phyloP scores from a whole-genome alignment of 192 early-diverging fungal genomes.

The Rhizophlyctis rosea region DNA sequence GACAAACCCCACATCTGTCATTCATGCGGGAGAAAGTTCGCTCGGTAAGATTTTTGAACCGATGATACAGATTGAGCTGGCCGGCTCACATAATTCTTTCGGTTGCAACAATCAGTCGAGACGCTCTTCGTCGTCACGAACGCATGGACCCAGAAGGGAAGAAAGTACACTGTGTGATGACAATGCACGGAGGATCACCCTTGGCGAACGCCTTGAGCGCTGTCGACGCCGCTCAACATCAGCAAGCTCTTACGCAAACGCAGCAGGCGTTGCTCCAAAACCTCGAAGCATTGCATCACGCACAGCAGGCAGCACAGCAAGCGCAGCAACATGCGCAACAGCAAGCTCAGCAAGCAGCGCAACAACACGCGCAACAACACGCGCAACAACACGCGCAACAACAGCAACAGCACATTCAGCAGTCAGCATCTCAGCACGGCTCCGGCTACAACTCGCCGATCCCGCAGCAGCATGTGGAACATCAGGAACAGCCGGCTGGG shows the following conservation, averaged over 20 bases:
- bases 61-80: neutral
- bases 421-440: neutral
- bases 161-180: slow-evolving; percentile 35
- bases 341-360: slow-evolving; percentile 19
- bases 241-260: neutral
- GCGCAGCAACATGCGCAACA: slow-evolving; percentile 9
- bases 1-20: slow-evolving; percentile 32
- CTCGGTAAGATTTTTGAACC: slow-evolving; percentile 16
- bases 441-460: too few species aligned
- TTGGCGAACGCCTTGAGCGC: neutral
- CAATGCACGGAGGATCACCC: neutral
- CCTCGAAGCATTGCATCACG: too few species aligned
- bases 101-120: slow-evolving; percentile 14
- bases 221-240: neutral
- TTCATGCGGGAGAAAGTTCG: slow-evolving; percentile 36
- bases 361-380: neutral
- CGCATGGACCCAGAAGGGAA: slow-evolving; percentile 44
- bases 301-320: neutral
- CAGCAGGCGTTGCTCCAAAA: neutral
- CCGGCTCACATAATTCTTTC: neutral
- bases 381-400: neutral
- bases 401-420: neutral
- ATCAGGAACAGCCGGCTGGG: too few species aligned
- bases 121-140: slow-evolving; percentile 40
- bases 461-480: too few species aligned